Conservation (phyloP, 495 filamentous ascomycete genomes). For the Aspergillus affinis region DNA sequence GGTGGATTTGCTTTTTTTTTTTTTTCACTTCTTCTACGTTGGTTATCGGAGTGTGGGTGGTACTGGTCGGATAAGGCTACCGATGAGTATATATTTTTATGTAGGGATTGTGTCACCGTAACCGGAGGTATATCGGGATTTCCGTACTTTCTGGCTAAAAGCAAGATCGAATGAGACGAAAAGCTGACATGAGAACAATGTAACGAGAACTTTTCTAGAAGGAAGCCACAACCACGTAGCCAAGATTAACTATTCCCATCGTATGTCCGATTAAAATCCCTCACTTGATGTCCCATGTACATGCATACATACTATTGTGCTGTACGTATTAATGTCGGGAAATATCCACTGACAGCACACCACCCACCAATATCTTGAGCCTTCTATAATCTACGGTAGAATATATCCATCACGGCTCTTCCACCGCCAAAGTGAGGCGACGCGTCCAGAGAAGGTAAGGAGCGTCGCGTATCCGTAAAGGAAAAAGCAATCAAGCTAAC, state of each 20-base stretch:
- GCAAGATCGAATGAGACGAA: slow-evolving; percentile 1
- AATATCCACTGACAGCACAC: not conserved
- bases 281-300: not conserved
- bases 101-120: too few relatives aligned
- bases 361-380: not conserved
- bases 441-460: not conserved
- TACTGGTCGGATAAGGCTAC: not conserved
- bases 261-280: not conserved
- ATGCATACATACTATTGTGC: too few relatives aligned
- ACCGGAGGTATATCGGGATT: too few relatives aligned
- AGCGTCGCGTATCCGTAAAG: not conserved
- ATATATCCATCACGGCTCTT: not conserved
- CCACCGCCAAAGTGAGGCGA: not conserved
- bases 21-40: slow-evolving; percentile 5
- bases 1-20: slow-evolving; percentile 3
- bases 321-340: not conserved
- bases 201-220: slow-evolving; percentile 20
- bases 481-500: not conserved
- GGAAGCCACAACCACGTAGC: slow-evolving; percentile 2
- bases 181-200: not conserved
- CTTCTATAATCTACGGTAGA: not conserved
- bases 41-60: too few relatives aligned
- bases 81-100: too few relatives aligned
- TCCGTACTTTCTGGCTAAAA: slow-evolving; percentile 2
- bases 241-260: not conserved